Conservation (phyloP, 495 filamentous ascomycete genomes). For the Filosporella fistucella region DNA sequence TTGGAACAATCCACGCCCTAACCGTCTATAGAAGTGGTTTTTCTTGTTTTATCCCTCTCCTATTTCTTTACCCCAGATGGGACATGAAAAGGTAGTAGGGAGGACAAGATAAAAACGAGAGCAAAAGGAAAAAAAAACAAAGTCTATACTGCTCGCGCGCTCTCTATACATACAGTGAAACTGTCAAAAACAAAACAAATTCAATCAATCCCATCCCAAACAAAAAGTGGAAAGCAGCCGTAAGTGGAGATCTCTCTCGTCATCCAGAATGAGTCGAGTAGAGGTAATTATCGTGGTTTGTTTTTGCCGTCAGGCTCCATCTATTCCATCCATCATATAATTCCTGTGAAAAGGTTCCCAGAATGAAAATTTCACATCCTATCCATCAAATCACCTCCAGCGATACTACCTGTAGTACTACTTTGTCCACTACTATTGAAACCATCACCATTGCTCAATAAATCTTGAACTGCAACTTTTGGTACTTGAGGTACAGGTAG, state of each 20-base stretch:
- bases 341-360: not conserved
- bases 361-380: slow-evolving; percentile 16
- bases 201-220: not conserved
- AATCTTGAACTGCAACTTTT: slow-evolving; percentile 84
- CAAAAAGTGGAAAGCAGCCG: slow-evolving; percentile 9
- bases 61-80: too few species aligned
- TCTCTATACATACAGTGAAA: slow-evolving; percentile 19
- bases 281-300: slow-evolving; percentile 9
- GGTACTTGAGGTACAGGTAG: slow-evolving; percentile 88
- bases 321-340: slow-evolving; percentile 1
- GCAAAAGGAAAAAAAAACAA: slow-evolving; percentile 2
- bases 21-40: too few species aligned
- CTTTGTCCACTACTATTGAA: slow-evolving; percentile 37
- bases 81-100: not conserved
- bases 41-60: too few species aligned
- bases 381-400: slow-evolving; percentile 28
- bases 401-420: slow-evolving; percentile 23
- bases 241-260: too few species aligned
- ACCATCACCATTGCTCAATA: slow-evolving; percentile 60
- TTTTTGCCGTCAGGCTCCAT: slow-evolving; percentile 13
- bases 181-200: slow-evolving; percentile 3
- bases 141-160: slow-evolving; percentile 21
- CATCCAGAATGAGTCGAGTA: not conserved
- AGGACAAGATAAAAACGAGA: not conserved
- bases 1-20: too few species aligned